Evolutionary conservation across 768 basidiomycete species (phyloP), one percentile per base, ranked within the genome.

Genomic region (Saitozyma podzolica): DNA sequence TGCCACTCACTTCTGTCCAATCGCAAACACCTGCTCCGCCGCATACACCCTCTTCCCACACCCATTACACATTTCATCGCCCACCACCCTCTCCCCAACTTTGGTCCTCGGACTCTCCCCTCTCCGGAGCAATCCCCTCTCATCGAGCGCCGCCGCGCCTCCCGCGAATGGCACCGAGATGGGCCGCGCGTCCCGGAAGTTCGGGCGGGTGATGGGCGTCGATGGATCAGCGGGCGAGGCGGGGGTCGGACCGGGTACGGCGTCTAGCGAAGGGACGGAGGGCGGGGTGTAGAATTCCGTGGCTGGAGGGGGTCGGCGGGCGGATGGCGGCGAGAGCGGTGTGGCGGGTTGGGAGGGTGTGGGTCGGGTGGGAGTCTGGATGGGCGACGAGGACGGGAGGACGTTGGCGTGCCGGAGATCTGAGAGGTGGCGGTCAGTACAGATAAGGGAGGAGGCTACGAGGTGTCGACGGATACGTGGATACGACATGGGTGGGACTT

Each of bases 21-120:
- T 59, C 17, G 59, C 65, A 47, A 53, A 58, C n/a, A 64, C 63
- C 67, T 70, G 67, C 50, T 76, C 75, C 19, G 75, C 75, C 10
- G 70, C 70, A 61, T 76, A 76, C 4, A 76, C 75, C 58, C 72
- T 69, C 63, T 74, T 76, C 53, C 65, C 72, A 58, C 75, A 76
- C 6, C 65, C 68, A 48, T 62, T 60, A 64, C 75, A 76, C 45
- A 56, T 41, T 14, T 73, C 72, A n/a, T 72, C 72, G 6, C 65
- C 67, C 42, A 63, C 37, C 16, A 60, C 57, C 58, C 56, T 70
- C 49, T 72, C 72, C n/a, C 75, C 75, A 16, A 73, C 72, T 54
- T 76, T 76, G 40, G 55, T 64, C 61, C 75, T 58, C 29, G 75
- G 75, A 65, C 70, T 72, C 17, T 74, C 68, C 13, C 60, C 65